phyloP scores from a whole-genome alignment of 2,329 filamentous ascomycete genomes.

The Ilyonectria robusta region DNA sequence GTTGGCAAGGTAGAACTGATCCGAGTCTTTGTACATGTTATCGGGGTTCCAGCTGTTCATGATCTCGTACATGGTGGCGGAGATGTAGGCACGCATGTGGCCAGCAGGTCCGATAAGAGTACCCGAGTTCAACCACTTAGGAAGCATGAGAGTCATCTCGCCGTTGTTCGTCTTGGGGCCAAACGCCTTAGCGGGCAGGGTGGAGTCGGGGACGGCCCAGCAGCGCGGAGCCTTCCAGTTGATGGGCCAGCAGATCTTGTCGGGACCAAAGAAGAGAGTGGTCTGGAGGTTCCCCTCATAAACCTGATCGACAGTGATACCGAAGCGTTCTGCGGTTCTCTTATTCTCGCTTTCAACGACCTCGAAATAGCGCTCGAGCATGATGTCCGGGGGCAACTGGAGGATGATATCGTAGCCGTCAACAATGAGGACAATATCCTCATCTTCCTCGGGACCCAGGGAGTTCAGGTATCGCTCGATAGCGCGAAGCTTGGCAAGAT shows the following conservation, averaged over 20 bases:
- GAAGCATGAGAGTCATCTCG: slow-evolving; percentile 49
- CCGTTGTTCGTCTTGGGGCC: slow-evolving; percentile 55
- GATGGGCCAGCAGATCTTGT: slow-evolving; percentile 60
- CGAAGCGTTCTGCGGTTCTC: slow-evolving; percentile 65
- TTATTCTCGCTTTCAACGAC: slow-evolving; percentile 64
- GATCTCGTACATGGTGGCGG: slow-evolving; percentile 50
- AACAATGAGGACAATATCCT: slow-evolving; percentile 74
- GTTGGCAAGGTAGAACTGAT: slow-evolving; percentile 61
- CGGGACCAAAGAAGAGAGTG: slow-evolving; percentile 60
- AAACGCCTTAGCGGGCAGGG: slow-evolving; percentile 51
- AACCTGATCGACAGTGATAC: slow-evolving; percentile 52
- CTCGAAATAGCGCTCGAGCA: slow-evolving; percentile 74
- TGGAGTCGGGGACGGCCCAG: slow-evolving; percentile 57
- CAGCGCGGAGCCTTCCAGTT: slow-evolving; percentile 55
- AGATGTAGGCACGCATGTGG: slow-evolving; percentile 46
- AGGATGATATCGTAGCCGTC: slow-evolving; percentile 77
- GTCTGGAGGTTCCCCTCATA: slow-evolving; percentile 51
- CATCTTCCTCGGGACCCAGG: slow-evolving; percentile 53
- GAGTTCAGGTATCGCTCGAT: slow-evolving; percentile 53
- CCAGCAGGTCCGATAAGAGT: slow-evolving; percentile 59
- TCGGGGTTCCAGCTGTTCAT: slow-evolving; percentile 51
- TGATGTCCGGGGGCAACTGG: slow-evolving; percentile 74
- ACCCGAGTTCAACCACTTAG: slow-evolving; percentile 62
- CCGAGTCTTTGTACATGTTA: slow-evolving; percentile 53
- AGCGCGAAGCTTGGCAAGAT: slow-evolving; percentile 57